phyloP scores from a whole-genome alignment of 2,329 filamentous ascomycete genomes.

The Knoxdaviesia capensis region DNA sequence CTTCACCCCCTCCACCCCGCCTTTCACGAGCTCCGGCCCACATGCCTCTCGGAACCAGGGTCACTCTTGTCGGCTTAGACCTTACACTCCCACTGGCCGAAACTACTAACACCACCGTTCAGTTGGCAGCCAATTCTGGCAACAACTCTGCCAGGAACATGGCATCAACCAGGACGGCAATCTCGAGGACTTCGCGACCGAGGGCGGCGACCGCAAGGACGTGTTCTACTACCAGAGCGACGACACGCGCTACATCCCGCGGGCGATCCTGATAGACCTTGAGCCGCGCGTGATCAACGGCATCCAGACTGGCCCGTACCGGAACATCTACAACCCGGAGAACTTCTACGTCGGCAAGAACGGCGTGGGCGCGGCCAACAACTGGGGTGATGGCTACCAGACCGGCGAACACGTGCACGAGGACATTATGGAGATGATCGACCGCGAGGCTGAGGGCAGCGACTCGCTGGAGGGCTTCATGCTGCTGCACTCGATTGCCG shows the following conservation, averaged over 20 bases:
- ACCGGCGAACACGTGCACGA: conserved; percentile 83
- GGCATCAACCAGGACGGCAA: conserved; percentile 96
- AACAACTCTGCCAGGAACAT: conserved; percentile 93
- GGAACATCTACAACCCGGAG: conserved; percentile 98
- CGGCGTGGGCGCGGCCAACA: conserved; percentile 87
- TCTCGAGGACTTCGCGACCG: conserved; percentile 90
- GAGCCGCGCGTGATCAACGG: conserved; percentile 84
- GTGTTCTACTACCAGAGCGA: conserved; percentile 99
- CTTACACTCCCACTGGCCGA: conserved; percentile 5
- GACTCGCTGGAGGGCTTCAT: conserved; percentile 98
- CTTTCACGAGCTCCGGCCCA: neutral
- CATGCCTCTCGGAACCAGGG: neutral
- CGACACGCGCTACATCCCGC: conserved; percentile 93
- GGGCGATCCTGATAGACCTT: conserved; percentile 85
- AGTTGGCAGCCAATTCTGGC: conserved; percentile 98
- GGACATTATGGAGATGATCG: conserved; percentile 98
- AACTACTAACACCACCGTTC: conserved; percentile 14
- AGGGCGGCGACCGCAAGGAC: conserved; percentile 94
- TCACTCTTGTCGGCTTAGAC: conserved; percentile 1
- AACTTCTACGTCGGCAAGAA: conserved; percentile 96
- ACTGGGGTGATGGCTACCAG: conserved; percentile 94
- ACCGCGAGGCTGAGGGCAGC: conserved; percentile 92
- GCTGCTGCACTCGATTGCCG: conserved; percentile 94
- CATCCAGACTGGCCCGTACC: conserved; percentile 86
- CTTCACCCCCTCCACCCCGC: conserved; percentile 6